Evolutionary conservation across 306 rosid genomes (phyloP), one percentile per base, ranked within the genome.

Genomic region (Cucurbita maxima): DNA sequence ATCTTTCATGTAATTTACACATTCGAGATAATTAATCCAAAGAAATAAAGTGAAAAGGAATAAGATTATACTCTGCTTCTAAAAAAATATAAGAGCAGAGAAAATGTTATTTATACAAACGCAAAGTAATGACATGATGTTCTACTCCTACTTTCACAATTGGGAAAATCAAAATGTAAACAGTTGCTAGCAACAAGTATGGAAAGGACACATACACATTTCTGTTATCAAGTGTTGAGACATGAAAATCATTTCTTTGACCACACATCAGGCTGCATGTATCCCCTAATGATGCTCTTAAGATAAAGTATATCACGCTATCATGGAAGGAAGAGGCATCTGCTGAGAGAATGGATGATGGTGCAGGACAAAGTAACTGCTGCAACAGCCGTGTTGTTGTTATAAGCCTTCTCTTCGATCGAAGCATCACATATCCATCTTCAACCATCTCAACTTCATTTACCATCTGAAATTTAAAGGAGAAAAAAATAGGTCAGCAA

Each of bases 401-500:
- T 48, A 79, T 70, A 30, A 86, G 84, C 80, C 89, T 86, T 79
- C 82, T 79, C 81, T 86, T 86, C 25, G 84, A 71, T 69, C 75
- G 82, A 53, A 72, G 72, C 74, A 57, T 75, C 2, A 56, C 77
- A 5, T 18, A 64, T 54, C 77, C 73, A 73, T 74, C 84, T 72
- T 81, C 89, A 55, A 72, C 63, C 67, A 69, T 69, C 71, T 58
- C 82, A 72, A 38, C 69, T 47, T 68, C 85, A 79, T 81, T 83
- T 44, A 76, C 87, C 79, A 79, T 76, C 89, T 86, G 79, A 44
- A 74, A 73, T 58, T 57, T 50, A 72, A 71, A 66, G 14, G 13
- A 54, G 56, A 73, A 71, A 62, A 66, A 66, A 47, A 6, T 14
- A 15, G 73, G 52, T 63, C 53, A 67, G 45, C 76, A 25, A 52